phyloP scores from a whole-genome alignment of 2,329 filamentous ascomycete species.

The Blastomyces percursus region DNA sequence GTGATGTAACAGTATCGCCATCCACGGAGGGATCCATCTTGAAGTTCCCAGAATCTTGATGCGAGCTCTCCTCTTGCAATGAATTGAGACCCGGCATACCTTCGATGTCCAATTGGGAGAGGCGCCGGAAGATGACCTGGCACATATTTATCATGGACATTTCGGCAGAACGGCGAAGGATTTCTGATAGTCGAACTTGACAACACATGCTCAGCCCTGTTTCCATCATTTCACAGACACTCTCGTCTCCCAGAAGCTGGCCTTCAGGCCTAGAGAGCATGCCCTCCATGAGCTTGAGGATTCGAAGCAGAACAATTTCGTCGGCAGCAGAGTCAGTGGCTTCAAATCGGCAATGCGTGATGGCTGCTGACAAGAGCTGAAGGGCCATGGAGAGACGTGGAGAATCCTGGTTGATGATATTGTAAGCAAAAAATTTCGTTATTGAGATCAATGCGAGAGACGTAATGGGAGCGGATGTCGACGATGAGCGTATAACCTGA shows the following conservation, averaged over 20 bases:
- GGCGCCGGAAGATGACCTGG: conserved; percentile 89
- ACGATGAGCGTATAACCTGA: conserved; percentile 91
- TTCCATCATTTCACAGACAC: conserved; percentile 99
- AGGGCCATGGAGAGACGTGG: conserved; percentile 85
- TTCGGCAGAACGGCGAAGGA: conserved; percentile 81
- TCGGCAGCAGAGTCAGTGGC: conserved; percentile 90
- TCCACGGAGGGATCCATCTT: conserved; percentile 75
- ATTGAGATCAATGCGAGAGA: conserved; percentile 87
- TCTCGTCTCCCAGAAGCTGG: conserved; percentile 90
- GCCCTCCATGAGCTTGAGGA: conserved; percentile 94
- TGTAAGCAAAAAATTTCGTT: conserved; percentile 93
- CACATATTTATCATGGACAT: conserved; percentile 99
- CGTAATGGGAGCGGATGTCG: conserved; percentile 91
- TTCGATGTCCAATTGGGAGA: conserved; percentile 77
- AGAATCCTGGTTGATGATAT: conserved; percentile 72
- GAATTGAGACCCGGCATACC: conserved; percentile 55
- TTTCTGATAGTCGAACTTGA: conserved; percentile 79
- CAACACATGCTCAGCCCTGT: conserved; percentile 95
- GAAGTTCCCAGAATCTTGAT: conserved; percentile 60
- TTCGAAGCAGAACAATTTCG: conserved; percentile 88
- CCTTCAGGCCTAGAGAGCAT: conserved; percentile 93
- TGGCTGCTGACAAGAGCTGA: conserved; percentile 86
- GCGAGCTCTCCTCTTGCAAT: conserved; percentile 48
- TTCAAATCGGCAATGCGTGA: conserved; percentile 96
- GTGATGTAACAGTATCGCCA: conserved; percentile 49